Conservation (phyloP, 2,329 filamentous ascomycete genomes). For the Aspergillus sp. region DNA sequence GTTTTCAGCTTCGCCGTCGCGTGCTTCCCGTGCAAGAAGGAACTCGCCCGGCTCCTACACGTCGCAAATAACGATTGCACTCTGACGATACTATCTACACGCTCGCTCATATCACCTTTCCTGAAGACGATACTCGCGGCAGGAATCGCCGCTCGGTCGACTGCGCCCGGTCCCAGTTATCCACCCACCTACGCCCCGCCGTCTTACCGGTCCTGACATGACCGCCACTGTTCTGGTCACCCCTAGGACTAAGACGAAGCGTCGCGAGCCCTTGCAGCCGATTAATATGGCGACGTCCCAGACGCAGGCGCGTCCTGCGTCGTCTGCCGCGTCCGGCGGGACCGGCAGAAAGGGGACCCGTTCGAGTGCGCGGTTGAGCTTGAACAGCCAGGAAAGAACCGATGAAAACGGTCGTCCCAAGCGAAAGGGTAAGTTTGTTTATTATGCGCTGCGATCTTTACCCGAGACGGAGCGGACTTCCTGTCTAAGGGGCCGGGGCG, state of each 20-base stretch:
- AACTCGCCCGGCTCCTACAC: too few relatives aligned
- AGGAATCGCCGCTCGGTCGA: too few relatives aligned
- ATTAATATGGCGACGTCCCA: slow-evolving; percentile 39
- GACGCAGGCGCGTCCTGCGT: slow-evolving; percentile 34
- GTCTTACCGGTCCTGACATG: slow-evolving; percentile 29
- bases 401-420: slow-evolving; percentile 23
- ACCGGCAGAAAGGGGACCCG: slow-evolving; percentile 22
- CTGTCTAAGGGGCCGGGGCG: too few relatives aligned
- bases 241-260: slow-evolving; percentile 32
- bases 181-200: background rate
- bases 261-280: slow-evolving; percentile 35
- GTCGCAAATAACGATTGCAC: too few relatives aligned
- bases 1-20: too few relatives aligned
- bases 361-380: slow-evolving; percentile 34
- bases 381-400: slow-evolving; percentile 31
- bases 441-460: background rate
- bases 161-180: too few relatives aligned
- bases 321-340: slow-evolving; percentile 24
- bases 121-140: too few relatives aligned
- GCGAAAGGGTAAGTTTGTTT: slow-evolving; percentile 40
- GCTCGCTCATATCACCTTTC: too few relatives aligned
- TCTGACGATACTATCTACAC: too few relatives aligned
- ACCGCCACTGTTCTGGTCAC: slow-evolving; percentile 37
- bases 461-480: too few relatives aligned
- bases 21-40: too few relatives aligned